Percentiles rank a stretch among this genome's conserved stretches.
Evolutionary conservation across 2,329 filamentous ascomycete genomes (phyloP).

Genomic region (Coniosporium tulheliwenetii): DNA sequence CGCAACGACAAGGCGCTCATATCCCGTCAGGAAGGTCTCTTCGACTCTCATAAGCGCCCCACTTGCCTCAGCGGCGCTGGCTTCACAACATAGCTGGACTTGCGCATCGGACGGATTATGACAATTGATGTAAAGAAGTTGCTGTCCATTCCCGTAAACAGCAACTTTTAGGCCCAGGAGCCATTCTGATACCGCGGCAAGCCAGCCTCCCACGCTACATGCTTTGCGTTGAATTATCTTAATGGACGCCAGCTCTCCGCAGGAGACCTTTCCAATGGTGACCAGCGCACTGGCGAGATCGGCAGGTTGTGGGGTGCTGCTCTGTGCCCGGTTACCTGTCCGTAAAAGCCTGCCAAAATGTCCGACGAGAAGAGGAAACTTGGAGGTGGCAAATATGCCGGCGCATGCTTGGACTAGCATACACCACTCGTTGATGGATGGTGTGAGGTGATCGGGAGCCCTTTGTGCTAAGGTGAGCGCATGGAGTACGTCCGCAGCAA

Average conservation of each 20-base stretch:
- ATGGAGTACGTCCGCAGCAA: background rate
- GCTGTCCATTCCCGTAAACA: background rate
- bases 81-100: background rate
- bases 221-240: background rate
- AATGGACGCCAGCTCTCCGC: background rate
- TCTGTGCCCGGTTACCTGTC: background rate
- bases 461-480: background rate
- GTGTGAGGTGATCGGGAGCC: background rate
- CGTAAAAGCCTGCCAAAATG: background rate
- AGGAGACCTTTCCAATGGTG: background rate
- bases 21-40: background rate
- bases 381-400: background rate
- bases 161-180: background rate
- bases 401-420: background rate
- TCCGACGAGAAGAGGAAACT: background rate
- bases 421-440: background rate
- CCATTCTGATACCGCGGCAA: slow-evolving; percentile 1
- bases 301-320: background rate
- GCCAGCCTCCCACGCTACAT: background rate
- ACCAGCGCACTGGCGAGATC: background rate
- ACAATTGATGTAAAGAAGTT: background rate
- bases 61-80: background rate
- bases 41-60: background rate
- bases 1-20: no score
- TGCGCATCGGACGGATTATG: background rate